Evolutionary conservation across 352 stramenopile genomes (phyloP).

Genomic region (Pythium aquatile): DNA sequence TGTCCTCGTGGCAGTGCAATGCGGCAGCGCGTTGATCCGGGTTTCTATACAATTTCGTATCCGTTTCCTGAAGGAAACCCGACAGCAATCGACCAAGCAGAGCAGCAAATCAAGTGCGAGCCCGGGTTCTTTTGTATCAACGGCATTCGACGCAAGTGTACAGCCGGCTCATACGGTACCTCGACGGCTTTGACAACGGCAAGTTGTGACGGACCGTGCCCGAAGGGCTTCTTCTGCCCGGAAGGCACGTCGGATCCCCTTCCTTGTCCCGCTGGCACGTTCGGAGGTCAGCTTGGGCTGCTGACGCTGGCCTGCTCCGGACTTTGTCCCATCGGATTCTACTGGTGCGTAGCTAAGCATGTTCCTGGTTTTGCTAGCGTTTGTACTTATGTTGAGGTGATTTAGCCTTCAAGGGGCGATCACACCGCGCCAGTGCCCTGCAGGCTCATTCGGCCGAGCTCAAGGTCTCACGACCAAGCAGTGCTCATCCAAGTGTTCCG

Average conservation of each 20-base stretch:
- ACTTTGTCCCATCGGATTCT: conserved; percentile 47
- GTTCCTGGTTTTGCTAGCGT: background rate
- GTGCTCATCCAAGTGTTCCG: conserved; percentile 48
- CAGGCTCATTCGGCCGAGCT: conserved; percentile 39
- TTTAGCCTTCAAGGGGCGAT: conserved; percentile 39
- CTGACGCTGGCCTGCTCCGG: conserved; percentile 39
- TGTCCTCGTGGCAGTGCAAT: conserved; percentile 49
- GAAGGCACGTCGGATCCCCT: conserved; percentile 42
- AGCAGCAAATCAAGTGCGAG: conserved; percentile 38
- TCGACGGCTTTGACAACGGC: conserved; percentile 30
- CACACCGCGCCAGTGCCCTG: conserved; percentile 39
- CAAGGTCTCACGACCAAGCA: conserved; percentile 40
- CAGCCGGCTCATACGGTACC: conserved; percentile 46
- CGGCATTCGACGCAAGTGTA: conserved; percentile 54
- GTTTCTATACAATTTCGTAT: conserved; percentile 60
- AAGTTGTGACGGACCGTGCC: conserved; percentile 44
- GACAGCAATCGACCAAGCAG: conserved; percentile 6
- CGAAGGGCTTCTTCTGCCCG: conserved; percentile 55
- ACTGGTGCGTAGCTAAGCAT: conserved; percentile 41
- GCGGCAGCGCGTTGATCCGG: conserved; percentile 37
- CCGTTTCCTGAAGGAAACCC: conserved; percentile 13
- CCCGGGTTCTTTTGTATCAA: conserved; percentile 61
- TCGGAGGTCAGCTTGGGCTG: conserved; percentile 36
- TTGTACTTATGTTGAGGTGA: background rate
- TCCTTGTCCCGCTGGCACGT: conserved; percentile 51